These are phyloP conservation scores for Dothistroma pini DNA, from an alignment of 2,329 filamentous ascomycete genomes.

Conservation along the genomic window DNA sequence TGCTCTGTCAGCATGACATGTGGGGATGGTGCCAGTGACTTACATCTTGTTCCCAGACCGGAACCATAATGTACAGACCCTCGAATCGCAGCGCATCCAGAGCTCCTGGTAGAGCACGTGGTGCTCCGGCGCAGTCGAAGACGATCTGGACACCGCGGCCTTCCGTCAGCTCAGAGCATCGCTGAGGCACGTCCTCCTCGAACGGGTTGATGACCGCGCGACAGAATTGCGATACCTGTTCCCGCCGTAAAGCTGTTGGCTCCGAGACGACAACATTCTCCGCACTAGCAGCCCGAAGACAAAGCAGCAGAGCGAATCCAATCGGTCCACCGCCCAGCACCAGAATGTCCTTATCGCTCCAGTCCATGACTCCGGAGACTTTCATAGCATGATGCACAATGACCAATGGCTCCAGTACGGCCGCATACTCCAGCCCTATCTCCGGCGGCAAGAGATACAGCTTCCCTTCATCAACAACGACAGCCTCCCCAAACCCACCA, in stretches of 20 bases:
- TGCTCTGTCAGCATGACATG: conserved; percentile 2
- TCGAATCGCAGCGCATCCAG: conserved; percentile 21
- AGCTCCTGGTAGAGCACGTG: conserved; percentile 16
- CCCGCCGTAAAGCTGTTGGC: conserved; percentile 17
- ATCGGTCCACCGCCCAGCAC: conserved; percentile 27
- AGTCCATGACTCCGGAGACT: conserved; percentile 15
- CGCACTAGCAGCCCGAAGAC: conserved; percentile 19
- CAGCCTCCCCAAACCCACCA: conserved; percentile 23
- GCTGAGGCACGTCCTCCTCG: conserved; percentile 17
- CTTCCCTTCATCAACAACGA: conserved; percentile 13
- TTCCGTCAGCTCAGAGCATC: conserved; percentile 14
- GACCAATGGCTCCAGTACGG: conserved; percentile 25
- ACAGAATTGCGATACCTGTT: conserved; percentile 15
- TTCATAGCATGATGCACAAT: conserved; percentile 24
- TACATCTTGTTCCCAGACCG: conserved; percentile 25
- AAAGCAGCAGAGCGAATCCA: conserved; percentile 22
- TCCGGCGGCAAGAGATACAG: conserved; percentile 18
- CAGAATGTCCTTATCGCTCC: conserved; percentile 17
- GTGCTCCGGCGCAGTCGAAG: conserved; percentile 26
- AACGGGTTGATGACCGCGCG: conserved; percentile 21
- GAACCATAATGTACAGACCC: conserved; percentile 25
- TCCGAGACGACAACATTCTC: conserved; percentile 20
- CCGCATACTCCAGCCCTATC: conserved; percentile 19
- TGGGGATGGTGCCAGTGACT: not conserved
- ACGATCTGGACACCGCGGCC: conserved; percentile 22